Conservation (phyloP, 163 green algal species). For the Prototheca stagnorum region DNA sequence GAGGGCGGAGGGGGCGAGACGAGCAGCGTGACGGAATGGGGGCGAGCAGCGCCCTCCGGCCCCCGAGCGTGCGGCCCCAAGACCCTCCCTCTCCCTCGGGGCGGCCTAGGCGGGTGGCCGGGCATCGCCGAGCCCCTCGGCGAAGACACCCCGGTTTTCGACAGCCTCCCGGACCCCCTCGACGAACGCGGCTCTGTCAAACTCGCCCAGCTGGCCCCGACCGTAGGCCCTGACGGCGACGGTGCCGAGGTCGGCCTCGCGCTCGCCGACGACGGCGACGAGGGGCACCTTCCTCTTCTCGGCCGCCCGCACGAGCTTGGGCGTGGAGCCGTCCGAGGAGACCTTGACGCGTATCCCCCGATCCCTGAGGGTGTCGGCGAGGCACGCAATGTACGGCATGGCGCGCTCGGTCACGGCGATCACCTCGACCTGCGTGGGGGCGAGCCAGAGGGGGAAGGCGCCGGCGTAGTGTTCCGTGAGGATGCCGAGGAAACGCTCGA, state of each 20-base stretch:
- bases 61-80: too few relatives aligned
- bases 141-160: not conserved
- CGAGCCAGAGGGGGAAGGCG: slow-evolving; percentile 92
- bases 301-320: slow-evolving; percentile 64
- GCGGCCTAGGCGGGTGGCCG: too few relatives aligned
- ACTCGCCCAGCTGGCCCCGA: not conserved
- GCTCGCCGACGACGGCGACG: slow-evolving; percentile 62
- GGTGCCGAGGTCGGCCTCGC: slow-evolving; percentile 31
- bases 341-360: slow-evolving; percentile 58
- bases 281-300: slow-evolving; percentile 71
- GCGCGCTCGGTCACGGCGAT: slow-evolving; percentile 59
- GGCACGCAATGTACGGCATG: slow-evolving; percentile 40
- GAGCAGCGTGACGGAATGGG: too few relatives aligned
- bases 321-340: slow-evolving; percentile 24
- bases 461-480: slow-evolving; percentile 93
- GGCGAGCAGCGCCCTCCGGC: too few relatives aligned
- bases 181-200: not conserved
- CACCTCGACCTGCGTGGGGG: slow-evolving; percentile 69
- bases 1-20: too few relatives aligned
- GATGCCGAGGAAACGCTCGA: slow-evolving; percentile 99
- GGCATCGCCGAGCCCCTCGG: too few relatives aligned
- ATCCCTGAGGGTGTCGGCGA: slow-evolving; percentile 37
- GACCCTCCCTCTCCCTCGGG: too few relatives aligned
- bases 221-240: slow-evolving; percentile 21
- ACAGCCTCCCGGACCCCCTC: not conserved